Evolutionary conservation across 371 early-diverging fungal genomes (phyloP), one percentile per base, ranked within the genome.

Genomic region (Smittium culicis): DNA sequence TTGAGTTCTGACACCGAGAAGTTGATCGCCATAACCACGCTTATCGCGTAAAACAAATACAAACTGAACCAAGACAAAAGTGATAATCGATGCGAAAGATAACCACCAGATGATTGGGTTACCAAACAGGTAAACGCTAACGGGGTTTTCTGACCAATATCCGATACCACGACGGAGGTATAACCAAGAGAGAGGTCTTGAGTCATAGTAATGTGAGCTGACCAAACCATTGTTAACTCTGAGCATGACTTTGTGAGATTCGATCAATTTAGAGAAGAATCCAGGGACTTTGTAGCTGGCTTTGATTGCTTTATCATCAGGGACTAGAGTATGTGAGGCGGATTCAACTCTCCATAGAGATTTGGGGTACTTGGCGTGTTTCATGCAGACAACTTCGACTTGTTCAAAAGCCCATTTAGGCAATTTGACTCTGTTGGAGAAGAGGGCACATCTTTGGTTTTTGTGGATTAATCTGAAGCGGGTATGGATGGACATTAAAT

Each of bases 341-440:
- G 71, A 65, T 31, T 77, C 78, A 34, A 77, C 70, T 59, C 77
- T 74, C 88, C 89, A 90, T 25, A 84, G 67, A 0, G 85, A 79
- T 69, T 83, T 86, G n/a, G 83, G 79, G 16, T 77, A 73, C 64
- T 76, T 77, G 0, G 86, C 87, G 34, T 81, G 81, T 34, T 81
- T 76, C 67, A 89, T 86, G 70, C 91, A 91, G 1, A 87, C 89
- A 27, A 99, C 90, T 74, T 99, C 98, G 68, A 67, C 70, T 77
- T 99, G 99, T 30, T 84, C 83, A 79, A 87, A 95, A 1, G 89
- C 99, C 99, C 99, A 99, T 31, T 88, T 86, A n/a, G 99, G 99
- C 25, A 94, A 77, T 77, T 88, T 87, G 31, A 84, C 82, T 17
- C 71, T 69, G 68, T 86, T 88, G 0, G 94, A 90, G 73, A 85